A percentile compares a stretch with the other conserved stretches of the same genome.
phyloP scores from a whole-genome alignment of 345 rosid genomes.

The Balakata baccata region DNA sequence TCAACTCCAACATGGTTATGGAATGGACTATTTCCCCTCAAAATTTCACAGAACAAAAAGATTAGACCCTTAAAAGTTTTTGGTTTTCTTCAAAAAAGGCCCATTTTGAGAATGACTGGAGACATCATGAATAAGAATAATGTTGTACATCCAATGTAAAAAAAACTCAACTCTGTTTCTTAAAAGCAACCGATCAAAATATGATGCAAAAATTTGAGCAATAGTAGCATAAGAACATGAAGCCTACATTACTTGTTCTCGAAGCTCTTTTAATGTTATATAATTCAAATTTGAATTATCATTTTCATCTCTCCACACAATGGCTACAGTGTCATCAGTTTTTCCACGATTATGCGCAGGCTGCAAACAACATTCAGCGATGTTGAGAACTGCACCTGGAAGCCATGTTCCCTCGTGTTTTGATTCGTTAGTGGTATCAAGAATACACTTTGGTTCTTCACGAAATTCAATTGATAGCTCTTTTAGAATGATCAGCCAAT shows the following conservation, averaged over 20 bases:
- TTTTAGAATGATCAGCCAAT: conserved; percentile 59
- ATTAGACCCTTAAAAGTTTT: neutral
- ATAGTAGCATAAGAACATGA: neutral
- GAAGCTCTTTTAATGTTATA: conserved; percentile 63
- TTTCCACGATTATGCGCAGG: conserved; percentile 53
- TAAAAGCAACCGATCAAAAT: neutral
- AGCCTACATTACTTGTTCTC: conserved; percentile 76
- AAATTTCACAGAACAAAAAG: neutral
- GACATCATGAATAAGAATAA: neutral
- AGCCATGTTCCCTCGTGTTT: conserved; percentile 69
- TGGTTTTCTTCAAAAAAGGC: neutral
- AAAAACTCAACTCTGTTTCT: neutral
- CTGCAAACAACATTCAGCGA: conserved; percentile 73
- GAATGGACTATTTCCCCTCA: neutral
- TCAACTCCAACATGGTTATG: neutral
- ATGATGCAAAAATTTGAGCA: neutral
- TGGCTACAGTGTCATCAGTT: conserved; percentile 53
- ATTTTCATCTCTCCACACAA: conserved; percentile 78
- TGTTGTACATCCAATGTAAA: neutral
- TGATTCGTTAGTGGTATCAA: conserved; percentile 50
- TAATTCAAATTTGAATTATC: conserved; percentile 46
- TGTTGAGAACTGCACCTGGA: conserved; percentile 66
- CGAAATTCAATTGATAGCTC: conserved; percentile 63
- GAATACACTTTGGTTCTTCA: conserved; percentile 59
- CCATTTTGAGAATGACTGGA: neutral